A percentile compares a stretch with the other conserved stretches of the same genome.
These are phyloP conservation scores for Solanum corneliomulleri DNA, from an alignment of 257 asterid species.

Conservation along the genomic window DNA sequence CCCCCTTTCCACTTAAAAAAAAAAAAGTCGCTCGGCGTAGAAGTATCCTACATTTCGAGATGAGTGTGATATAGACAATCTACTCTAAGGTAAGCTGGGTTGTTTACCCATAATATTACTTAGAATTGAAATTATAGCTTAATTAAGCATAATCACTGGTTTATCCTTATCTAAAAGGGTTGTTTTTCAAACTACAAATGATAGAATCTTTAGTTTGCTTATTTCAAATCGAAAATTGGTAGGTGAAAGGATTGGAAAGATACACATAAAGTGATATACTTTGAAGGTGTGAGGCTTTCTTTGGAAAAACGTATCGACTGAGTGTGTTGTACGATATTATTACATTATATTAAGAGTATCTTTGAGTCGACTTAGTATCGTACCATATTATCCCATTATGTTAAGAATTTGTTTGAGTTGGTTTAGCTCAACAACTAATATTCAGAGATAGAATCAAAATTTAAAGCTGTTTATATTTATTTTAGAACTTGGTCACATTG, in stretches of 20 bases:
- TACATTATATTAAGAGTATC: background rate
- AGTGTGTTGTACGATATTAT: background rate
- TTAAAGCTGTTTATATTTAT: background rate
- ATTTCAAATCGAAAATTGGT: background rate
- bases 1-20: background rate
- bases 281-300: background rate
- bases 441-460: background rate
- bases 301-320: too few relatives aligned
- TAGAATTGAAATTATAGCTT: background rate
- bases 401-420: background rate
- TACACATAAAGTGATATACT: background rate
- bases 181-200: background rate
- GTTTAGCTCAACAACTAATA: background rate
- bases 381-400: background rate
- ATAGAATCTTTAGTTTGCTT: background rate
- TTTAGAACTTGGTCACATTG: background rate
- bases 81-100: background rate
- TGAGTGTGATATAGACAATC: background rate
- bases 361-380: background rate
- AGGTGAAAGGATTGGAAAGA: background rate
- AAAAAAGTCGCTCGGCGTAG: background rate
- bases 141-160: background rate
- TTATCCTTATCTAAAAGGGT: background rate
- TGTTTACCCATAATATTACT: background rate
- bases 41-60: background rate